Percentiles rank a stretch among this genome's conserved stretches.
Conservation (phyloP, 164 flowering plant genomes). For the Aristolochia californica region DNA sequence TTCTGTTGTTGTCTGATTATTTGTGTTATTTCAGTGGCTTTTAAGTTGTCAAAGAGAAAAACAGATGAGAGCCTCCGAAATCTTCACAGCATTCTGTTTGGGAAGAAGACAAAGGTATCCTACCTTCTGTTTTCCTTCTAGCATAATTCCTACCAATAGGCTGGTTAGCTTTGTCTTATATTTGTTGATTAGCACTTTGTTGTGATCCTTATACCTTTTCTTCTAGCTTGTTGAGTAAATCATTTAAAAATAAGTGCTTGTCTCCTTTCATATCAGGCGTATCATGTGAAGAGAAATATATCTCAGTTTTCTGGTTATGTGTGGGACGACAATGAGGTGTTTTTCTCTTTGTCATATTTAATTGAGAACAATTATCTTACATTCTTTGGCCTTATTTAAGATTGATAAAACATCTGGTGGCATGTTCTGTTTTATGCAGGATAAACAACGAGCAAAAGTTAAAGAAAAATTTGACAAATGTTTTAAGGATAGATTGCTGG, state of each 20-base stretch:
- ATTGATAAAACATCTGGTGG: neutral
- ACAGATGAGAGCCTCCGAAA: slow-evolving; percentile 69
- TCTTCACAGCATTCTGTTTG: slow-evolving; percentile 73
- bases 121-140: neutral
- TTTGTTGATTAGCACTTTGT: too few species aligned
- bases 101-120: slow-evolving; percentile 66
- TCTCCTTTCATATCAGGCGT: slow-evolving; percentile 31
- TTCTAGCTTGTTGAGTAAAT: neutral
- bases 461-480: slow-evolving; percentile 80
- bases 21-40: slow-evolving; percentile 69
- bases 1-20: slow-evolving; percentile 17
- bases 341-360: neutral
- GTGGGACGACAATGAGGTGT: slow-evolving; percentile 81
- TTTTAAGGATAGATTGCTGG: slow-evolving; percentile 60
- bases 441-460: slow-evolving; percentile 50
- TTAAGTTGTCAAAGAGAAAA: slow-evolving; percentile 82
- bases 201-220: too few species aligned
- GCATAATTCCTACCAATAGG: too few species aligned
- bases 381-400: too few species aligned
- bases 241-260: neutral
- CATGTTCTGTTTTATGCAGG: slow-evolving; percentile 32
- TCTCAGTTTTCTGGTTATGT: slow-evolving; percentile 77
- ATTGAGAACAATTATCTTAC: too few species aligned
- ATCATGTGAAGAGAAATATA: slow-evolving; percentile 55
- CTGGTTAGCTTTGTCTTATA: too few species aligned